Percentiles rank a stretch among this genome's conserved stretches.
Conservation (phyloP, 148 eudicot species). For the Selenicereus undatus region DNA sequence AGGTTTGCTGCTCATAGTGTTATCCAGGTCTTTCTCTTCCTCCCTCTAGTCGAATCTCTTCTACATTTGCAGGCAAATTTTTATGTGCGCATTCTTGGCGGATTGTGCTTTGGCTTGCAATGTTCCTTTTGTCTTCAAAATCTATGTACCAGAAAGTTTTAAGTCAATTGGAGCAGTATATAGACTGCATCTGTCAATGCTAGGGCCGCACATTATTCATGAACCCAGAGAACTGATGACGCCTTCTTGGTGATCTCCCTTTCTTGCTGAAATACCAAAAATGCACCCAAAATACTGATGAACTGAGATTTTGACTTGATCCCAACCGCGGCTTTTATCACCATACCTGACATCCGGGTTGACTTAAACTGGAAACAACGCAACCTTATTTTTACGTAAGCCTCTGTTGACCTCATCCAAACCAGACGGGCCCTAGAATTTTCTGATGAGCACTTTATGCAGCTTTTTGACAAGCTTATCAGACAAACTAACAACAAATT, state of each 20-base stretch:
- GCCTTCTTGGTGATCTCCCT: background rate
- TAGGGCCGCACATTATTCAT: background rate
- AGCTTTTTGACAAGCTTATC: too few species aligned
- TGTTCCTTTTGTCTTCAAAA: background rate
- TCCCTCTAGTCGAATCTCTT: background rate
- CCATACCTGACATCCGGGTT: too few species aligned
- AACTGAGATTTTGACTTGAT: background rate
- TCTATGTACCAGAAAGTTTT: background rate
- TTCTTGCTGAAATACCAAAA: background rate
- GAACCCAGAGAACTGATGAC: background rate
- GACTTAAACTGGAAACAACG: background rate
- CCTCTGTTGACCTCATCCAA: too few species aligned
- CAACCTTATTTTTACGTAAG: background rate
- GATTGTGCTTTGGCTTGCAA: background rate
- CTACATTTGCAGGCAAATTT: background rate
- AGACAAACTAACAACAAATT: too few species aligned
- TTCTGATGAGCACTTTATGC: too few species aligned
- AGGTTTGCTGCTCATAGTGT: slow-evolving; percentile 87
- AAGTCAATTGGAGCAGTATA: background rate
- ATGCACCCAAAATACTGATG: background rate
- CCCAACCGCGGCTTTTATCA: background rate
- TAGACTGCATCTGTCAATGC: background rate
- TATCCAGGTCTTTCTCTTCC: slow-evolving; percentile 65
- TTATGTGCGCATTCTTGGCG: background rate
- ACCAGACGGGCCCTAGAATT: too few species aligned